These are phyloP conservation scores for Cordyceps fumosorosea DNA, from an alignment of 2,329 filamentous ascomycete species.

Conservation along the genomic window DNA sequence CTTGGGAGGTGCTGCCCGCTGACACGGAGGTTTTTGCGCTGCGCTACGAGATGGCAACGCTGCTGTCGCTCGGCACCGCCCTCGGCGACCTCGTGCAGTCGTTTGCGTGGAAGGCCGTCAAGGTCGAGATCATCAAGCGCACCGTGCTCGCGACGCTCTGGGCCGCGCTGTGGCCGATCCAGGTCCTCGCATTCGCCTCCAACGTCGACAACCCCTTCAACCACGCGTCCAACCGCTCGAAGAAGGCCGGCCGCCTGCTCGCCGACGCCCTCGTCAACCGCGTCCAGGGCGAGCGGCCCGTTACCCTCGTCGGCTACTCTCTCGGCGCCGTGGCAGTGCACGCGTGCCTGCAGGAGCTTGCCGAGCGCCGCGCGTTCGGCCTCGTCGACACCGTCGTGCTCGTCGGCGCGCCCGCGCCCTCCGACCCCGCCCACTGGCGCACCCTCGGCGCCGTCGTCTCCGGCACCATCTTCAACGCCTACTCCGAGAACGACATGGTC, in stretches of 20 bases:
- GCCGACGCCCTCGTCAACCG: conserved; percentile 78
- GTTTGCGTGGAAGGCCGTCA: conserved; percentile 68
- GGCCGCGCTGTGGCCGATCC: conserved; percentile 64
- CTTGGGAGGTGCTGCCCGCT: conserved; percentile 68
- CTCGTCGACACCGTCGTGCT: conserved; percentile 77
- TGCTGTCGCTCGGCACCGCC: conserved; percentile 69
- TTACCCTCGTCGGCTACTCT: conserved; percentile 76
- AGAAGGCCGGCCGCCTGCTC: conserved; percentile 73
- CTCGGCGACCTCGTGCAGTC: conserved; percentile 66
- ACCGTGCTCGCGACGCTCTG: conserved; percentile 63
- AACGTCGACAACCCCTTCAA: conserved; percentile 78
- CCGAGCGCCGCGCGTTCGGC: conserved; percentile 73
- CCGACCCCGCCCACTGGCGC: conserved; percentile 65
- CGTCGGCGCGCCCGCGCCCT: conserved; percentile 74
- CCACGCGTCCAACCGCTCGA: conserved; percentile 67
- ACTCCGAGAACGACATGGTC: conserved; percentile 79
- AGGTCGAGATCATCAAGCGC: conserved; percentile 66
- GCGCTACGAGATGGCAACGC: conserved; percentile 71
- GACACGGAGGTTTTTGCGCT: conserved; percentile 78
- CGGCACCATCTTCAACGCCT: conserved; percentile 81
- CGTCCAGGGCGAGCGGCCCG: conserved; percentile 73
- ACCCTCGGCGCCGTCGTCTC: conserved; percentile 70
- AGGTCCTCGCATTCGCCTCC: conserved; percentile 58
- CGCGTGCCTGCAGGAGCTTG: conserved; percentile 69
- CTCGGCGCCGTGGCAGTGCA: conserved; percentile 78